Evolutionary conservation across 257 asterid genomes (phyloP), one percentile per base, ranked within the genome.

Genomic region (Solanum peruvianum): DNA sequence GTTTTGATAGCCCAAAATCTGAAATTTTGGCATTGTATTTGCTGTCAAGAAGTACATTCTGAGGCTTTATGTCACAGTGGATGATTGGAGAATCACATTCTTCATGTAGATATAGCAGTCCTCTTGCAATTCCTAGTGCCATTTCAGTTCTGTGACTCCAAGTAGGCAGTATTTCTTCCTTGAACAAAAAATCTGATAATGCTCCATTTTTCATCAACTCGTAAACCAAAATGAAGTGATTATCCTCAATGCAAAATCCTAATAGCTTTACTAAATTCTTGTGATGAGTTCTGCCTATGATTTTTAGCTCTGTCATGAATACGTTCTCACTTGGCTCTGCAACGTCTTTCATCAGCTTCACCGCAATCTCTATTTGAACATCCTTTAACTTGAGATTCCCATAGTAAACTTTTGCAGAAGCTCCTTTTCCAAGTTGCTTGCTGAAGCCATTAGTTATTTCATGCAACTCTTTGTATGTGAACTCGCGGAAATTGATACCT

Each of bases 1-100:
- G 90, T 80, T 88, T 88, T 2, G 90, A 84, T 14, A 85, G 31
- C 41, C 90, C 86, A 47, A 88, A 88, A 56, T 88, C 90, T 25
- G 88, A 85, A 71, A 88, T 88, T 39, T 64, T 88, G 44, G 88
- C 66, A 6, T 77, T 78, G 25, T 31, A 78, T 42, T 70, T 62
- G 4, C 82, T 77, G 75, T 88, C 90, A 1, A 88, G 33, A 7
- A 88, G 86, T 52, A 88, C 41, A 23, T 88, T 88, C 8, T 88
- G 88, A 11, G 90, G 90, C 86, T 75, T 75, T 39, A 75, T 75
- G 82, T 75, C 82, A 75, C 82, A 39, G 33, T 75, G 82, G 33
- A 75, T 88, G 88, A 88, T 88, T 77, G 86, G 88, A 56, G 88
- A 77, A 27, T 64, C 73, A 47, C 90, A 85, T 27, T 67, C 88